Base-by-base conservation (phyloP, 2,329 filamentous ascomycete genomes). In the Penicillium oxalicum region DNA sequence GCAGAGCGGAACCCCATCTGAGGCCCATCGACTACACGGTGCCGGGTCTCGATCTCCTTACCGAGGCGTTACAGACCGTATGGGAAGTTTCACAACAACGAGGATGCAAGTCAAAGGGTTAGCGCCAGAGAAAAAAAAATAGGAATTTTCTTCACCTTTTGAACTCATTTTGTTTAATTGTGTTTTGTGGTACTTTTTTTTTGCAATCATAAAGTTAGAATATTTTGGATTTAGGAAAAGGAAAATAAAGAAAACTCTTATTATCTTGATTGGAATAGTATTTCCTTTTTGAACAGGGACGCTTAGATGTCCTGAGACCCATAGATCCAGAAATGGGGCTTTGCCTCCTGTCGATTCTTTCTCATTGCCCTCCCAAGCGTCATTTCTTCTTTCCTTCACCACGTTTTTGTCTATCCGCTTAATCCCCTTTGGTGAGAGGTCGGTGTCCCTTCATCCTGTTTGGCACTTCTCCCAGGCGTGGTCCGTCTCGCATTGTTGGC, bases 41-140 rank as follows among this genome's bases (percentile, higher is more conserved):
- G 29, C 29, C 18, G 9, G 33, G 35, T 27, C 40, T 25, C 37
- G 41, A 51, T 53, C 51, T 50, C 54, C 56, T 58, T 59, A 58
- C 56, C 49, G 13, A 33, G 33, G 55, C 55, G 56, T 58, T 56
- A 38, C 36, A 13, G 9, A 32, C 29, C 29, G 32, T 36, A 26
- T 48, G 55, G 55, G 55, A 50, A 53, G 51, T 59, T 57, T 56
- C 53, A 50, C 38, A 45, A 58, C 58, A 61, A 61, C 57, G 58
- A 57, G 57, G 55, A 45, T 60, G 58, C 58, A 60, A 55, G 41
- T 48, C 51, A 51, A 59, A 54, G 51, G 56, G 54, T 51, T 35
- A 54, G 52, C 56, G 58, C 18, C 18, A 18, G 18, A 18, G 18
- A 18, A 18, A 18, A 18, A 18, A 18, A 18, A 18, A 18, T 49